Evolutionary conservation across 768 basidiomycete species (phyloP), one percentile per base, ranked within the genome.

Genomic region (Podaxis rugospora): DNA sequence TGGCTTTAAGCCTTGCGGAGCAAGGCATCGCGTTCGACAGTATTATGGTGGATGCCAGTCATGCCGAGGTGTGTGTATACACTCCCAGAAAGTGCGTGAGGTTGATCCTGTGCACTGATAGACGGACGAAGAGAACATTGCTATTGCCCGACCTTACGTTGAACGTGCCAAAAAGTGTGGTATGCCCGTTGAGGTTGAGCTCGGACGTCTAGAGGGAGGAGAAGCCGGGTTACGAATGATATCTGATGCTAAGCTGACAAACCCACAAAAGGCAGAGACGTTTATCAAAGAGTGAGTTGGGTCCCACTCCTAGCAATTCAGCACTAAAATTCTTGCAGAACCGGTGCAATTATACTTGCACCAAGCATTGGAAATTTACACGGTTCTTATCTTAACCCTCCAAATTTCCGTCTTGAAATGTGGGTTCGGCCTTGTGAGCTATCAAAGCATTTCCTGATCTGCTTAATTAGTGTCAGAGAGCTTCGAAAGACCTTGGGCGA

Each of bases 11-110:
- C 27, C 74, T 82, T 14, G 79, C 79, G 0, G 78, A 80, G 58
- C 68, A 78, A 59, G 79, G 79, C 1, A 77, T 78, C 36, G 71
- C 72, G 10, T 82, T 80, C 49, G 80, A 80, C 56, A 80, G 78
- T 62, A 80, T 80, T 63, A 80, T 80, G 79, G 78, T 80, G 5
- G 79, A 80, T 65, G 79, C 79, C 4, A 79, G 78, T 59, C 79
- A 81, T 58, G 78, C 80, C 11, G 78, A 80, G 27, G 78, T 49
- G 47, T 49, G 21, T 47, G 9, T 7, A 9, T 21, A 49, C 47
- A 21, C 18, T 1, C 23, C 11, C 18, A 18, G 14, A 7, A 10
- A 23, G 16, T 47, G 3, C 18, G 0, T 49, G 47, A 11, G 18
- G 21, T 23, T 49, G 13, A 49, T 23, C 25, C 7, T 23, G 10